phyloP scores from a whole-genome alignment of 2,329 filamentous ascomycete species.

The Drechslerella coelobrocha region DNA sequence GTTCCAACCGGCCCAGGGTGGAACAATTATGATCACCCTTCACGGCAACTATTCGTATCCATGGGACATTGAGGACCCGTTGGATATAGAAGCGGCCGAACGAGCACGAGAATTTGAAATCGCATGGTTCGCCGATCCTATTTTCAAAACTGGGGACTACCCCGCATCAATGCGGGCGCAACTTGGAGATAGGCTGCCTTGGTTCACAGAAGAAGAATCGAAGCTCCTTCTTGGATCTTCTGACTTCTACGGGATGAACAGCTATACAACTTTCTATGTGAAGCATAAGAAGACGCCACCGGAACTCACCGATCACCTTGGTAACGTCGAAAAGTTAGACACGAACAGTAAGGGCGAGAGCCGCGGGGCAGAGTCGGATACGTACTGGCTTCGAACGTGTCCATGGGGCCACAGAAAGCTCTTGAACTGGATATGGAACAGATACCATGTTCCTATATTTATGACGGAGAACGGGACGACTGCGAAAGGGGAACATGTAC shows the following conservation, averaged over 20 bases:
- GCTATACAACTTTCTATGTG: conserved; percentile 60
- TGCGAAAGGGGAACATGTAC: conserved; percentile 58
- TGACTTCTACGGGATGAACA: conserved; percentile 61
- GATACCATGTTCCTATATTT: conserved; percentile 60
- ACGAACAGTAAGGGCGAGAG: conserved; percentile 57
- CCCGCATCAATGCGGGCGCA: conserved; percentile 59
- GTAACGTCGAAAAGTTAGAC: conserved; percentile 58
- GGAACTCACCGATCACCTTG: conserved; percentile 59
- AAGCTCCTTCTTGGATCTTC: conserved; percentile 58
- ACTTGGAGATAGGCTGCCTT: conserved; percentile 58
- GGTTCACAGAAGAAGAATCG: conserved; percentile 59
- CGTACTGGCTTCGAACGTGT: conserved; percentile 59
- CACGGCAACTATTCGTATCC: conserved; percentile 61
- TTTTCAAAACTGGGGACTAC: conserved; percentile 59
- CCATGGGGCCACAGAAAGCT: conserved; percentile 59
- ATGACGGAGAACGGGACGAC: conserved; percentile 61
- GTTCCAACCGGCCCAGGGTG: conserved; percentile 58
- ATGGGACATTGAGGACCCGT: conserved; percentile 58
- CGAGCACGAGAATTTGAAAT: conserved; percentile 60
- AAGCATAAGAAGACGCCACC: conserved; percentile 57
- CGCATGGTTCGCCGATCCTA: conserved; percentile 60
- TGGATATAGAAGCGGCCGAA: conserved; percentile 58
- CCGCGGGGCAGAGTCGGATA: conserved; percentile 58
- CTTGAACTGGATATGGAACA: conserved; percentile 59
- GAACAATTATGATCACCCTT: conserved; percentile 59